A percentile compares a stretch with the other conserved stretches of the same genome.
Conservation (phyloP, 305 asterid genomes). For the Fraxinus angustifolia region DNA sequence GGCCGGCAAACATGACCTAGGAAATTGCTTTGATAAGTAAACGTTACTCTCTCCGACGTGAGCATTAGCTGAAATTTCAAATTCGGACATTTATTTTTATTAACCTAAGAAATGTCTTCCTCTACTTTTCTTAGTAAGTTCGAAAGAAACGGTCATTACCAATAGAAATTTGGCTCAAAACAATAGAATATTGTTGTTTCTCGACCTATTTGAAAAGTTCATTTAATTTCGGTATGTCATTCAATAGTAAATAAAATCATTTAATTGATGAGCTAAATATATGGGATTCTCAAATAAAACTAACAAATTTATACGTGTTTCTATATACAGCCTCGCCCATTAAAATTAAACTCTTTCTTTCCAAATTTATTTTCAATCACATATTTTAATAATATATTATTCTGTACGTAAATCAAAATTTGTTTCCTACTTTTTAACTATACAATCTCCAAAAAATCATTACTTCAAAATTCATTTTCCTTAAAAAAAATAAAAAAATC, state of each 20-base stretch:
- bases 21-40: constrained; percentile 15
- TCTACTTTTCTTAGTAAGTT: not conserved
- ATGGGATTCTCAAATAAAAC: not conserved
- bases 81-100: not conserved
- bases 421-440: no score
- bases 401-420: no score
- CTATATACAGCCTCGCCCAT: no score
- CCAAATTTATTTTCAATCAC: no score
- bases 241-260: not conserved
- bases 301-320: no score
- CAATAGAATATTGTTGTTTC: no score
- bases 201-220: not conserved
- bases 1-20: constrained; percentile 53
- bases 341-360: no score
- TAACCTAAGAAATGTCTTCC: not conserved
- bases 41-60: not conserved
- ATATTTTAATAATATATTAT: no score
- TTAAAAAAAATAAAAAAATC: no score
- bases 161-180: not conserved
- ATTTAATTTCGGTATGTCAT: not conserved
- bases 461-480: no score
- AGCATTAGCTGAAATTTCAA: not conserved
- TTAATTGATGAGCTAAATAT: not conserved
- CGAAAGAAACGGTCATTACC: not conserved
- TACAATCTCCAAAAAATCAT: no score